phyloP scores from a whole-genome alignment of 495 filamentous ascomycete species.

The Talaromyces thailandensis region DNA sequence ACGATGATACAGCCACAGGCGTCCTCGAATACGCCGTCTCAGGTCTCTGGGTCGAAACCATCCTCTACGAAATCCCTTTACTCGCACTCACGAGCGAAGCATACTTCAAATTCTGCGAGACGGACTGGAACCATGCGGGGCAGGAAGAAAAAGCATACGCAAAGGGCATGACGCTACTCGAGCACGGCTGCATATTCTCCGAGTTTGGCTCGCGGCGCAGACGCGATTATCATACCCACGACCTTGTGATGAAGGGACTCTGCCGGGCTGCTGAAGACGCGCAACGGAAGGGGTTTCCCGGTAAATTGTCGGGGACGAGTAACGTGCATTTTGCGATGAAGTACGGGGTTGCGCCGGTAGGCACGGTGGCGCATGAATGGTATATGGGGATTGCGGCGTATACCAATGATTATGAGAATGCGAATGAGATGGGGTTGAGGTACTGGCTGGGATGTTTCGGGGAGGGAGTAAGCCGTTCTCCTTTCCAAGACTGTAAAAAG shows the following conservation, averaged over 20 bases:
- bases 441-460: conserved; percentile 93
- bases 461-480: conserved; percentile 50
- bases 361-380: conserved; percentile 97
- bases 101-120: conserved; percentile 92
- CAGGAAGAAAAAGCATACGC: conserved; percentile 75
- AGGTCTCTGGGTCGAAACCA: conserved; percentile 89
- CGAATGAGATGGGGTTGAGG: conserved; percentile 71
- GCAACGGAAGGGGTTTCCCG: conserved; percentile 49
- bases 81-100: conserved; percentile 88
- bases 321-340: conserved; percentile 98
- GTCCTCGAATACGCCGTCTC: conserved; percentile 63
- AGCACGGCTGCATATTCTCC: conserved; percentile 79
- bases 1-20: conserved; percentile 60
- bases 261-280: conserved; percentile 61
- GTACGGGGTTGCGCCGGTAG: conserved; percentile 70
- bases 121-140: conserved; percentile 73
- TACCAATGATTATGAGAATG: conserved; percentile 70
- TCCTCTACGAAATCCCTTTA: conserved; percentile 94
- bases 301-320: conserved; percentile 78
- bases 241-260: conserved; percentile 79
- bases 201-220: conserved; percentile 88
- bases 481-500: too few relatives aligned
- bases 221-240: conserved; percentile 90
- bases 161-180: conserved; percentile 69
- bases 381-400: conserved; percentile 97